These are phyloP conservation scores for Cadophora sp. DNA, from an alignment of 2,329 filamentous ascomycete genomes.

Conservation along the genomic window DNA sequence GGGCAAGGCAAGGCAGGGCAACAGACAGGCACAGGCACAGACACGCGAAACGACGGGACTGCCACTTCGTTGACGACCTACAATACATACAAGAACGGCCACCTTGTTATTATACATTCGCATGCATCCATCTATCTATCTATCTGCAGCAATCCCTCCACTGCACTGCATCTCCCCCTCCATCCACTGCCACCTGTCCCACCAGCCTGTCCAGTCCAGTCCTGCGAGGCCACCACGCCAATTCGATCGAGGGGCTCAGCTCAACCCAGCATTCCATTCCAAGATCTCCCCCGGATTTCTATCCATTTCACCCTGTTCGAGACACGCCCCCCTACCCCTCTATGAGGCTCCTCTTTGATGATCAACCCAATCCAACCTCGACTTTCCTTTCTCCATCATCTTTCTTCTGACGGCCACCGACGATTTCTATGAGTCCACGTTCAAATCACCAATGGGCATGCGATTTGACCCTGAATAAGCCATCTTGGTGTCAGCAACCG, in stretches of 20 bases:
- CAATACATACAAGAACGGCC: no score
- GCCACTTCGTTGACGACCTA: no score
- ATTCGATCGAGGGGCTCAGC: slow-evolving; percentile 11
- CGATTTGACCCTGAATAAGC: slow-evolving; percentile 26
- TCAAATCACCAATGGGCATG: slow-evolving; percentile 35
- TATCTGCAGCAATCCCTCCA: neutral
- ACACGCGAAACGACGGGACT: neutral
- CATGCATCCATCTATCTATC: neutral
- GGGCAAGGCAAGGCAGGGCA: neutral
- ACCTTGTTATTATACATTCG: slow-evolving; percentile 2
- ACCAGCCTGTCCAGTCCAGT: neutral
- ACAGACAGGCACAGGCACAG: neutral
- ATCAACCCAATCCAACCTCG: slow-evolving; percentile 20
- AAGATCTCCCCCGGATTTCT: slow-evolving; percentile 21
- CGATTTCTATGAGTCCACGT: slow-evolving; percentile 30
- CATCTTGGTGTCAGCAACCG: slow-evolving; percentile 25
- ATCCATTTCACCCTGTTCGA: slow-evolving; percentile 22
- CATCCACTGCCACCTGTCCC: neutral
- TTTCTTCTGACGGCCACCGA: neutral
- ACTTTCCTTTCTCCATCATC: neutral
- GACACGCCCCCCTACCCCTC: slow-evolving; percentile 22
- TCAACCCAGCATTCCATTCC: neutral
- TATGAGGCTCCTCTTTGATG: slow-evolving; percentile 26
- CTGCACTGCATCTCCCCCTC: neutral
- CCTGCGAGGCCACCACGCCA: slow-evolving; percentile 1